Conservation (phyloP, 202 grass and related monocot genomes). For the Bolboschoenoplectus hybrid region DNA sequence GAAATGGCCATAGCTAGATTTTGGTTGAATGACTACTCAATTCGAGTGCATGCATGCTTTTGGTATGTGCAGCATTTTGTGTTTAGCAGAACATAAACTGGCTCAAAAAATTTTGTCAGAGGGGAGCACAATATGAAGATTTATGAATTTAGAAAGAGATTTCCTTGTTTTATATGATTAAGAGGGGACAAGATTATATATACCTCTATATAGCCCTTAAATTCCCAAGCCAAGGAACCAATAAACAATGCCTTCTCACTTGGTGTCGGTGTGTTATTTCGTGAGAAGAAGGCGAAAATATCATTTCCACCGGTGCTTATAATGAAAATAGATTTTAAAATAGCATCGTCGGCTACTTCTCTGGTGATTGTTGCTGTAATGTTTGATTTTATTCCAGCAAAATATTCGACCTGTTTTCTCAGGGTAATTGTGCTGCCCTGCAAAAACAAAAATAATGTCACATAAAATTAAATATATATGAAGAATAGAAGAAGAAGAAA, state of each 20-base stretch:
- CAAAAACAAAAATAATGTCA: neutral
- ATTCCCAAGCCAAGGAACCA: constrained; percentile 50
- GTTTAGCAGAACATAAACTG: neutral
- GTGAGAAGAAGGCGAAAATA: constrained; percentile 76
- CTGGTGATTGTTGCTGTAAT: constrained; percentile 51
- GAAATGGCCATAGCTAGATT: neutral
- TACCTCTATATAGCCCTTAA: constrained; percentile 61
- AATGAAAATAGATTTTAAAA: constrained; percentile 75
- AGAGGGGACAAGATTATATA: neutral
- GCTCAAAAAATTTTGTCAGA: neutral
- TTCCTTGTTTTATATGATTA: neutral
- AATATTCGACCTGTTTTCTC: constrained; percentile 74
- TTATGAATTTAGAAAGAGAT: neutral
- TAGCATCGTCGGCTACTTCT: constrained; percentile 42
- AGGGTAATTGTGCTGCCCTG: constrained; percentile 74
- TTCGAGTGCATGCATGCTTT: too few relatives aligned
- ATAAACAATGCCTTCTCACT: constrained; percentile 49
- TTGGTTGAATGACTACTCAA: neutral
- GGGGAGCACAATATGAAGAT: neutral
- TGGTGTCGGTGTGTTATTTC: constrained; percentile 55
- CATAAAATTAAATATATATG: neutral
- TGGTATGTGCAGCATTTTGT: neutral
- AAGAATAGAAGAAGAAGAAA: neutral
- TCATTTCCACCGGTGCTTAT: constrained; percentile 91
- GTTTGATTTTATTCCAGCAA: constrained; percentile 53